Evolutionary conservation across 1,139 yeast species (phyloP), one percentile per base, ranked within the genome.

Genomic region (Debaryomycetaceae sp.): DNA sequence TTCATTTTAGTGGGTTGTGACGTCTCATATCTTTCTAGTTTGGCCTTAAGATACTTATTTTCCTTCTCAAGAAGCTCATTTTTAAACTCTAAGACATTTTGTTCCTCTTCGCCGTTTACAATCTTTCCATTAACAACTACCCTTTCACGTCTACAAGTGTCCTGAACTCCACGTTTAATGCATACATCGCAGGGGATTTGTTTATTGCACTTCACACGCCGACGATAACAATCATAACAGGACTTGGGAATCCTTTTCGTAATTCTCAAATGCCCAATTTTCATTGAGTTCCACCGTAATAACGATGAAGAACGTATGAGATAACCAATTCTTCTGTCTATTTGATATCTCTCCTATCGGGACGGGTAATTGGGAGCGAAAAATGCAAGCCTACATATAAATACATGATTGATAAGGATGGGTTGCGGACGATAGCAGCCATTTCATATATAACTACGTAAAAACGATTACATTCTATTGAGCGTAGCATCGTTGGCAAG

Each of bases 201-300:
- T 29, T 52, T 51, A 44, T 67, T 70, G 48, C 75, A 69, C 30
- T 65, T 59, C 31, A 68, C 67, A 45, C 68, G 68, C 31, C 75
- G 24, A 22, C 16, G 16, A n/a, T 33, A 33, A n/a, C 35, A 33
- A 6, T 33, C 26, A 19, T 33, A 33, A 11, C 35, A 33, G 13
- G 35, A 17, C n/a, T 33, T 33, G 11, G 35, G 35, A 17, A 22
- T 22, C 14, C 35, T 33, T 33, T 33, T 18, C 11, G 35, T 33
- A 2, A 14, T n/a, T 3, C 35, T 8, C 15, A 33, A 8, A 17
- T 17, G 26, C 5, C 24, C 26, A 14, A 18, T 33, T 4, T 2
- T 22, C 26, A 22, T 22, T 3, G 11, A 8, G 11, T 8, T 3
- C 7, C 11, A 11, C 11, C 11, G 26, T 22, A 8, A 22, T 22